Percentiles rank a stretch among this genome's conserved stretches.
Evolutionary conservation across 1,284 basidiomycete genomes (phyloP).

Genomic region (Schizophyllum amplum): DNA sequence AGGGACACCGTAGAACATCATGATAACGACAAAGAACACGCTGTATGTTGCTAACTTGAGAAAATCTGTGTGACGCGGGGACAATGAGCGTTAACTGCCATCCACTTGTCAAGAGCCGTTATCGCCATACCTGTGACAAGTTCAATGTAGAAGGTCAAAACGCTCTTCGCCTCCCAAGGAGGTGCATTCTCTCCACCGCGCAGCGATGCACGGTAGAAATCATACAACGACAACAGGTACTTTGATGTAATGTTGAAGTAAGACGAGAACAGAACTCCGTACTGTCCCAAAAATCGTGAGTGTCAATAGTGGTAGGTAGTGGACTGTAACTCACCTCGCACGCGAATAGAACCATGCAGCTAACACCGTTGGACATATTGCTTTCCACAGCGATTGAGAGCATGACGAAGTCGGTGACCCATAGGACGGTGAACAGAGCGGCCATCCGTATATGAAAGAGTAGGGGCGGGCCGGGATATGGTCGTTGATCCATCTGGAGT

Average conservation of each 20-base stretch:
- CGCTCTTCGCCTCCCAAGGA: constrained; percentile 96
- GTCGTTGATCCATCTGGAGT: constrained; percentile 89
- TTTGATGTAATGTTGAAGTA: constrained; percentile 74
- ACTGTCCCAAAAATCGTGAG: constrained; percentile 36
- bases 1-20: constrained; percentile 92
- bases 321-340: constrained; percentile 67
- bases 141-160: constrained; percentile 95
- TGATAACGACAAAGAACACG: constrained; percentile 87
- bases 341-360: constrained; percentile 90
- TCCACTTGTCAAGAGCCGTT: not conserved
- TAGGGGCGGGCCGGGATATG: constrained; percentile 75
- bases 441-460: constrained; percentile 84
- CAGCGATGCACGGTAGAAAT: constrained; percentile 67
- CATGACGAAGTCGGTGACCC: constrained; percentile 65
- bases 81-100: no score
- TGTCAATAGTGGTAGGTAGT: constrained; percentile 6
- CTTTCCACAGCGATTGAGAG: constrained; percentile 73
- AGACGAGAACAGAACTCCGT: constrained; percentile 84
- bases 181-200: constrained; percentile 83
- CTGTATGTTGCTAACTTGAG: constrained; percentile 90
- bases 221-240: constrained; percentile 81
- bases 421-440: constrained; percentile 61
- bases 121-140: constrained; percentile 80
- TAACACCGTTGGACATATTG: constrained; percentile 73
- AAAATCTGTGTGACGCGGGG: constrained; percentile 56